These are phyloP conservation scores for Galerina marginata DNA, from an alignment of 768 basidiomycete genomes.

Conservation along the genomic window DNA sequence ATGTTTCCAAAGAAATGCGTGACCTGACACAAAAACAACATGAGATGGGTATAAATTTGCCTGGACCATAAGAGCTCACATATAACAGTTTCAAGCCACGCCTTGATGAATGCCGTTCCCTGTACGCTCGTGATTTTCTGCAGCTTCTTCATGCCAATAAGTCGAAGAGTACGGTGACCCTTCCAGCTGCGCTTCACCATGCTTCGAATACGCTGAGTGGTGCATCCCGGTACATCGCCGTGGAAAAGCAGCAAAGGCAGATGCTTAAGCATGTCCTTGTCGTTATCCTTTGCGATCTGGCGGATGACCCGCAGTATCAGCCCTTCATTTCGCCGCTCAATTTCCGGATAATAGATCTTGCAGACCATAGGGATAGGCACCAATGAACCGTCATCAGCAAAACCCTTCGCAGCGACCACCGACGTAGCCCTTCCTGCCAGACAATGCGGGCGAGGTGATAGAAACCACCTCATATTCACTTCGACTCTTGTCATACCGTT, in stretches of 20 bases:
- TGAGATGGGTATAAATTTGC: not conserved
- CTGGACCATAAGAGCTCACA: conserved; percentile 5
- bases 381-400: too few relatives aligned
- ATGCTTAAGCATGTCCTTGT: conserved; percentile 5
- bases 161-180: conserved; percentile 6
- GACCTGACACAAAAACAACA: not conserved
- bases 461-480: not conserved
- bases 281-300: not conserved
- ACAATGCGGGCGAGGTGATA: conserved; percentile 1
- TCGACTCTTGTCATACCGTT: not conserved
- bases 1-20: conserved; percentile 35
- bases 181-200: conserved; percentile 2
- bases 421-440: conserved; percentile 7
- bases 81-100: conserved; percentile 13
- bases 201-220: conserved; percentile 13
- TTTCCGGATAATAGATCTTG: conserved; percentile 14
- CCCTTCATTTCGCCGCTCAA: conserved; percentile 10
- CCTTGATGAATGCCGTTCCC: conserved; percentile 5
- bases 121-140: not conserved
- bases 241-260: conserved; percentile 10
- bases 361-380: not conserved
- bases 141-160: conserved; percentile 8
- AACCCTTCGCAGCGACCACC: not conserved
- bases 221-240: conserved; percentile 1
- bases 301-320: not conserved